These are phyloP conservation scores for Lactifluus pinguis DNA, from an alignment of 768 basidiomycete species.

Conservation along the genomic window DNA sequence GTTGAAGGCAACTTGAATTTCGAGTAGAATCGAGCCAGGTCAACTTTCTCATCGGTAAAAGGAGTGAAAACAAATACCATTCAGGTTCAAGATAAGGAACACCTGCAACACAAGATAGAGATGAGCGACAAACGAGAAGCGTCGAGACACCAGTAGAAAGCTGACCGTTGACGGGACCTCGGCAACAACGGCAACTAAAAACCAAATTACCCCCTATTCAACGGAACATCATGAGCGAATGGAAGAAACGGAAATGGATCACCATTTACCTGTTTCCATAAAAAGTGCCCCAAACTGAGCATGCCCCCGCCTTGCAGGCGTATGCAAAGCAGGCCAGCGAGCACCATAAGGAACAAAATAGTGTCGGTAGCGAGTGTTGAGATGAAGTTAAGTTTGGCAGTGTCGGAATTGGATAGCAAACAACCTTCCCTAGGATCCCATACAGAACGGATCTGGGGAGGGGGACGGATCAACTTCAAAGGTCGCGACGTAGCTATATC, in stretches of 20 bases:
- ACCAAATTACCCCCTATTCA: background rate
- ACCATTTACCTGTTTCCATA: conserved; percentile 5
- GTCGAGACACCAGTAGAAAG: background rate
- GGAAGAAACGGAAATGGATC: background rate
- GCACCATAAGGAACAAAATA: background rate
- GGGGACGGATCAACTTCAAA: background rate
- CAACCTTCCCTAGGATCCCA: background rate
- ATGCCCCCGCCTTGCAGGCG: background rate
- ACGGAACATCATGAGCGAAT: background rate
- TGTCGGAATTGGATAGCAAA: background rate
- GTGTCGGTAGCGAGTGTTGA: background rate
- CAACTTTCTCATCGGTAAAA: no score
- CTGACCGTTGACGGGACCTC: background rate
- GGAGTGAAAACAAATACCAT: background rate
- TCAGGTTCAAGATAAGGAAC: conserved; percentile 1
- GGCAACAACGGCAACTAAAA: background rate
- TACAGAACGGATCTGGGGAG: background rate
- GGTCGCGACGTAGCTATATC: background rate
- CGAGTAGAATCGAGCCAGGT: background rate
- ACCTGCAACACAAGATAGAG: background rate
- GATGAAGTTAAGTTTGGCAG: background rate
- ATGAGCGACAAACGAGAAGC: background rate
- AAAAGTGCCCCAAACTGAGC: background rate
- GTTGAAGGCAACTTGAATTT: background rate
- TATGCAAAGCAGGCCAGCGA: conserved; percentile 2